Evolutionary conservation across 345 rosid genomes (phyloP), one percentile per base, ranked within the genome.

Genomic region (Eutrema japonicum): DNA sequence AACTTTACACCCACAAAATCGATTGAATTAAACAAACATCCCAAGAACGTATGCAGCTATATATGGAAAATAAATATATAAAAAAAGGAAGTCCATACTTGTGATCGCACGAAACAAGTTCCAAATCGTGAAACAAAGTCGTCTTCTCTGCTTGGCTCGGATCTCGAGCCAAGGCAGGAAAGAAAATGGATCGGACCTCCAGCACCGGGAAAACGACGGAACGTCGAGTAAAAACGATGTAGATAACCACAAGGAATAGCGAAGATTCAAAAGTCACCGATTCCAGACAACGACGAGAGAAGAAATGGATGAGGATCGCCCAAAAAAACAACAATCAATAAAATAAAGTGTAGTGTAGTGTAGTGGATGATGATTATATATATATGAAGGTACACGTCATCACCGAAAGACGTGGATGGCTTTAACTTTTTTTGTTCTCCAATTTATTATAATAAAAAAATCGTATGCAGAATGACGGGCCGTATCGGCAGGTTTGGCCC

Each of bases 91-190:
- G 50, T 1, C 10, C 7, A 42, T 10, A 65, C 76, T 52, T 64
- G 62, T 40, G 71, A 77, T 41, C 59, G 56, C 18, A 38, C 6
- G 66, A 64, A 76, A 64, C 53, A 6, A 56, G 75, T 4, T 36
- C 62, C 6, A 71, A 66, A 77, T 66, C 64, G 83, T 75, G 82
- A 79, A 83, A 58, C 80, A 76, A 81, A 79, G 67, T 78, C 1
- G 58, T 38, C 42, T 64, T 64, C 12, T 75, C 91, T 82, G 92
- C 90, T 84, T 85, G 96, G 97, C 97, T 85, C 91, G 89, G 96
- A 93, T 91, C 90, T 84, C 91, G 92, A 93, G 96, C 96, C 98
- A 86, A 90, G 89, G 68, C 91, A 85, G 83, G 73, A 71, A 80
- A 73, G 71, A 74, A 32, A 68, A 83, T 64, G 57, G 71, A 70